These are phyloP conservation scores for Castanospermum australe DNA, from an alignment of 306 rosid species.

Conservation along the genomic window DNA sequence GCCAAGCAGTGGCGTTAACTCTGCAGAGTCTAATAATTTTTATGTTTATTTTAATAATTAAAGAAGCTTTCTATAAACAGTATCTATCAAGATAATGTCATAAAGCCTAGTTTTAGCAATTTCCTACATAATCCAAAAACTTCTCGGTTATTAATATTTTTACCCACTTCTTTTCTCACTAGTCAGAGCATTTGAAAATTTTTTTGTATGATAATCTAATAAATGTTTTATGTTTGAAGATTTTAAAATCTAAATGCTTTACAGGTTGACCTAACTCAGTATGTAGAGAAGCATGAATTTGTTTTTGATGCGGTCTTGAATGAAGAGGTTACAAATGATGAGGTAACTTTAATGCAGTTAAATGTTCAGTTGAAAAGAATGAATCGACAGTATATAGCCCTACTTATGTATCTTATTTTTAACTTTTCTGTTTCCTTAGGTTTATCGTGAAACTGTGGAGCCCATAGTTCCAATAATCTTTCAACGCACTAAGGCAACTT, in stretches of 20 bases:
- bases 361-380: conserved; percentile 4
- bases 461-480: conserved; percentile 94
- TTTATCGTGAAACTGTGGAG: conserved; percentile 87
- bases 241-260: conserved; percentile 23
- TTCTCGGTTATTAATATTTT: conserved; percentile 1
- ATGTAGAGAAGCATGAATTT: conserved; percentile 82
- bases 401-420: not conserved
- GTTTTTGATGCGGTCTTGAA: conserved; percentile 91
- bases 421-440: conserved; percentile 43
- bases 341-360: conserved; percentile 45
- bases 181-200: not conserved
- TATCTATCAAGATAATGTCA: not conserved
- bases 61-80: not conserved
- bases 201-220: not conserved
- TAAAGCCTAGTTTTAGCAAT: not conserved
- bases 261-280: conserved; percentile 91
- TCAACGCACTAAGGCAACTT: conserved; percentile 91
- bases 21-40: not conserved
- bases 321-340: conserved; percentile 92
- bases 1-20: not conserved
- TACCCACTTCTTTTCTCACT: conserved; percentile 2
- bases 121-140: not conserved
- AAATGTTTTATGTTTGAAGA: conserved; percentile 18
- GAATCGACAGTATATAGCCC: not conserved
- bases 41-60: not conserved